These are phyloP conservation scores for Saururus chinensis DNA, from an alignment of 164 flowering plant genomes.

Conservation along the genomic window DNA sequence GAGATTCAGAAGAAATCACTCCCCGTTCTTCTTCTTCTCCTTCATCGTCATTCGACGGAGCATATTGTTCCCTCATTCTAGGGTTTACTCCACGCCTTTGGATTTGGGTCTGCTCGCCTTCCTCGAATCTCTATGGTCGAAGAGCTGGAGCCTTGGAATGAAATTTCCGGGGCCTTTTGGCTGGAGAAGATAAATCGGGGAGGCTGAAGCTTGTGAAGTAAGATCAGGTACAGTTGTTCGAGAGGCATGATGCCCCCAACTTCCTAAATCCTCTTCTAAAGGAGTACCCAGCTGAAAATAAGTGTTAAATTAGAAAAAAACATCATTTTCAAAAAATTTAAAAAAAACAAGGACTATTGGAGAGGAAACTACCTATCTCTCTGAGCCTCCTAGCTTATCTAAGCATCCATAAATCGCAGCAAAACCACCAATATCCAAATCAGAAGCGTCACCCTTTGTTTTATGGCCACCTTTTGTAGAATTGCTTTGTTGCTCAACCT, in stretches of 20 bases:
- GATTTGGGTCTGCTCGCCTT: too few relatives aligned
- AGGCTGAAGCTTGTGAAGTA: constrained; percentile 86
- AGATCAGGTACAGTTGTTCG: constrained; percentile 77
- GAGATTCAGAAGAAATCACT: too few relatives aligned
- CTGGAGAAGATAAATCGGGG: too few relatives aligned
- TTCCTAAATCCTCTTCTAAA: constrained; percentile 78
- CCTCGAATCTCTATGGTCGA: too few relatives aligned
- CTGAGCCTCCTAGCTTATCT: constrained; percentile 48
- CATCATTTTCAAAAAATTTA: neutral
- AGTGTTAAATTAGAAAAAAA: constrained; percentile 1
- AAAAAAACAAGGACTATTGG: neutral
- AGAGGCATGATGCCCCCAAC: constrained; percentile 85
- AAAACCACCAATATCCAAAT: constrained; percentile 87
- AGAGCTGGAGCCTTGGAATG: too few relatives aligned
- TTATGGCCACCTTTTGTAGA: constrained; percentile 9
- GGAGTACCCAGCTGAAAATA: constrained; percentile 69
- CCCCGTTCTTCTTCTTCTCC: too few relatives aligned
- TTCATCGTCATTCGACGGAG: too few relatives aligned
- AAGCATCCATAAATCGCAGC: constrained; percentile 70
- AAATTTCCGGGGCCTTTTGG: too few relatives aligned
- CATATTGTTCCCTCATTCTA: too few relatives aligned
- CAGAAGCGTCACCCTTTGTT: constrained; percentile 26
- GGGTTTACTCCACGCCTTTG: too few relatives aligned
- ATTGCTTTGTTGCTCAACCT: constrained; percentile 14
- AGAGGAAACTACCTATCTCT: constrained; percentile 55